phyloP scores from a whole-genome alignment of 768 basidiomycete genomes.

The Pleurotus citrinopileatus region DNA sequence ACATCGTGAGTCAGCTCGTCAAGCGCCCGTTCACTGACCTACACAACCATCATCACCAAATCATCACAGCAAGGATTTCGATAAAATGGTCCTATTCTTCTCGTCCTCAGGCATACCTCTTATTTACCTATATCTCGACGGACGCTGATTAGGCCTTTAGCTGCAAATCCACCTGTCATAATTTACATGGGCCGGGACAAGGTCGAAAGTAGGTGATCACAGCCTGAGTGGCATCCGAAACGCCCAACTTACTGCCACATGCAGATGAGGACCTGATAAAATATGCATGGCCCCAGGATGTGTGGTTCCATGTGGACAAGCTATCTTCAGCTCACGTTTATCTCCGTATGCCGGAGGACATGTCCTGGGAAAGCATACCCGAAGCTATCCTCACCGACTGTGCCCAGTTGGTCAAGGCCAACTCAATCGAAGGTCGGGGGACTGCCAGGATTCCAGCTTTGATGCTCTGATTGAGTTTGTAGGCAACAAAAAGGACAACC shows the following conservation, averaged over 20 bases:
- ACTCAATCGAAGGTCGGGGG: constrained; percentile 84
- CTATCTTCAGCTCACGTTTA: constrained; percentile 97
- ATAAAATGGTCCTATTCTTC: constrained; percentile 70
- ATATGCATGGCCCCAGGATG: constrained; percentile 85
- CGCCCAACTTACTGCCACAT: neutral
- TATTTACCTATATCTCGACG: neutral
- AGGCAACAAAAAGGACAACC: constrained; percentile 96
- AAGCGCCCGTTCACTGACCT: too few species aligned
- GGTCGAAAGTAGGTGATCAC: constrained; percentile 71
- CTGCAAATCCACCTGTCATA: constrained; percentile 56
- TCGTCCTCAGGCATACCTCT: constrained; percentile 42
- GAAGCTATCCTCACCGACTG: constrained; percentile 76
- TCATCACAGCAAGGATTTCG: too few species aligned
- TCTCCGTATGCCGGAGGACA: constrained; percentile 79
- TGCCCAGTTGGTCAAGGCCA: constrained; percentile 95
- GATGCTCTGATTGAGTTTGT: neutral
- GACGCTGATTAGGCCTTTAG: constrained; percentile 30
- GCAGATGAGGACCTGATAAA: constrained; percentile 94
- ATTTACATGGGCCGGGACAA: constrained; percentile 98
- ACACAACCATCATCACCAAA: neutral
- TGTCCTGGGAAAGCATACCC: constrained; percentile 89
- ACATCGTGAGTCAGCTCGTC: neutral
- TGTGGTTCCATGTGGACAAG: constrained; percentile 98
- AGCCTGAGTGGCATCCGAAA: neutral
- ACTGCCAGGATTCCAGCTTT: neutral